Conservation (phyloP, 768 basidiomycete genomes). For the Leccinum rimulosum region DNA sequence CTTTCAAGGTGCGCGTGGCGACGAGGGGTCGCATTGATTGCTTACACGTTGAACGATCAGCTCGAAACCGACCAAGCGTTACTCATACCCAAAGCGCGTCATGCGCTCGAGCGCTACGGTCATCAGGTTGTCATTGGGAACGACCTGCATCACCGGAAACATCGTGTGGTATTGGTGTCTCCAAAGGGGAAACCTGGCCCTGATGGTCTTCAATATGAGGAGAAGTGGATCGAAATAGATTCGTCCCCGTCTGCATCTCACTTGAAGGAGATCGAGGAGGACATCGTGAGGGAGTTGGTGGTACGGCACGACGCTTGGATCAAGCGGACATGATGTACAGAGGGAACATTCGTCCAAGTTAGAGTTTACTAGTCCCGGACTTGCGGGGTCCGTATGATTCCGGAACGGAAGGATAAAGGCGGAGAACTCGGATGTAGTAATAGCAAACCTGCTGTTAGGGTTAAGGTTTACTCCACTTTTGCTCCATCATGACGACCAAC, state of each 20-base stretch:
- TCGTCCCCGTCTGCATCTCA: slow-evolving; percentile 31
- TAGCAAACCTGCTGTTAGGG: slow-evolving; percentile 3
- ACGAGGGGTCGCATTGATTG: background rate
- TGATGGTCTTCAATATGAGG: slow-evolving; percentile 41
- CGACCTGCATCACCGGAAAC: slow-evolving; percentile 87
- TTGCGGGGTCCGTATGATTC: too few relatives aligned
- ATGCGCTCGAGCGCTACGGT: slow-evolving; percentile 88
- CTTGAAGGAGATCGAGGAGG: slow-evolving; percentile 86
- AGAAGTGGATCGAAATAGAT: slow-evolving; percentile 67
- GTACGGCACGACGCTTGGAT: slow-evolving; percentile 75
- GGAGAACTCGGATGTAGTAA: background rate
- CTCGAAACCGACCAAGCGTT: slow-evolving; percentile 87
- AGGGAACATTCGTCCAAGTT: background rate
- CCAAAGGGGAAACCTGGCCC: slow-evolving; percentile 25
- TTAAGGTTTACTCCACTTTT: slow-evolving; percentile 15
- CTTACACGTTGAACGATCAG: slow-evolving; percentile 39
- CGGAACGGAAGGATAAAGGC: background rate
- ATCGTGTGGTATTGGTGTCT: slow-evolving; percentile 90
- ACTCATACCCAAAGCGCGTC: slow-evolving; percentile 86
- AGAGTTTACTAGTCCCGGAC: background rate
- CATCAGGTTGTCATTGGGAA: slow-evolving; percentile 98
- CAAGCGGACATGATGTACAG: slow-evolving; percentile 1
- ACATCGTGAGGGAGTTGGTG: slow-evolving; percentile 78
- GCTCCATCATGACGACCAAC: slow-evolving; percentile 2
- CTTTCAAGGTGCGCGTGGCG: slow-evolving; percentile 79